Percentiles rank a stretch among this genome's conserved stretches.
phyloP scores from a whole-genome alignment of 805 yeast genomes.

The Spathaspora boniae region DNA sequence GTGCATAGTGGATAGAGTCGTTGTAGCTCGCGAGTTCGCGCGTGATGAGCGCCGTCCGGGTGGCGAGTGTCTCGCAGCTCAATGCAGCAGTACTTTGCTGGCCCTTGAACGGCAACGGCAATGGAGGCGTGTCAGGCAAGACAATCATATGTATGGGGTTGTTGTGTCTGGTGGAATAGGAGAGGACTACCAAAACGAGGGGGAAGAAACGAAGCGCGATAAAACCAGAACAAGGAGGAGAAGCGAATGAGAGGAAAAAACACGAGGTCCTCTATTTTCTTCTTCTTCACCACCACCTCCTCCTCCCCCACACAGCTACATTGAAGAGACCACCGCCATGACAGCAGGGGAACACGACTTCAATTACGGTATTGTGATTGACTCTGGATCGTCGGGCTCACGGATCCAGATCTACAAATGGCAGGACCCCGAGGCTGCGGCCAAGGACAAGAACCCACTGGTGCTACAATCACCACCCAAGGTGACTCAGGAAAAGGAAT shows the following conservation, averaged over 20 bases:
- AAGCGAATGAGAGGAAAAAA: too few species aligned
- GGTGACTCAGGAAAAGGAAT: constrained; percentile 56
- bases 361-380: constrained; percentile 83
- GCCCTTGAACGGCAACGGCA: constrained; percentile 14
- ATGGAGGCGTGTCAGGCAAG: constrained; percentile 33
- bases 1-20: constrained; percentile 28
- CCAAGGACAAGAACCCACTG: constrained; percentile 23
- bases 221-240: too few species aligned
- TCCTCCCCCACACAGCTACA: neutral
- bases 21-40: constrained; percentile 14
- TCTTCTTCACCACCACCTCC: neutral
- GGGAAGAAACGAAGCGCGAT: too few species aligned
- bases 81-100: neutral
- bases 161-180: too few species aligned
- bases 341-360: constrained; percentile 5
- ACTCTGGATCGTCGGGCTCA: constrained; percentile 95
- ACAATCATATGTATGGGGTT: constrained; percentile 21
- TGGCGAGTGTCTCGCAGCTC: constrained; percentile 11
- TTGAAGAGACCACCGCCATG: neutral
- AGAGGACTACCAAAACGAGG: too few species aligned
- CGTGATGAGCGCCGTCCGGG: constrained; percentile 15
- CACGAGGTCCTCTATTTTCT: neutral
- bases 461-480: constrained; percentile 61
- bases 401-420: constrained; percentile 80
- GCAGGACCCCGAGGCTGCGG: constrained; percentile 44